phyloP scores from a whole-genome alignment of 73 alveolate species.

The Urostyla sp. region DNA sequence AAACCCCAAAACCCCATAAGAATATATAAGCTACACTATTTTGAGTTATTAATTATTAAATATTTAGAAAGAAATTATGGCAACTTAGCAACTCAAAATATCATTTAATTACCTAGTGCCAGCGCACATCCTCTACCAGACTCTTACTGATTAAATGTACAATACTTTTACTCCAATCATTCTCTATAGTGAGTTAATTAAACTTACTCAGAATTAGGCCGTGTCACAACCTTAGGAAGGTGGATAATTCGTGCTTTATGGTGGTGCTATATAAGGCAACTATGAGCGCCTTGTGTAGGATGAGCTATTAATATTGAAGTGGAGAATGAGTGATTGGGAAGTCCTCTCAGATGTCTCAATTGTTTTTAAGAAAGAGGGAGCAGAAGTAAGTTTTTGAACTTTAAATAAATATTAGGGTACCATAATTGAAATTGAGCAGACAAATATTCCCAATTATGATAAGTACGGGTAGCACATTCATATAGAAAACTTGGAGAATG shows the following conservation, averaged over 20 bases:
- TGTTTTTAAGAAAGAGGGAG: neutral
- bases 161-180: neutral
- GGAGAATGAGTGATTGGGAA: slow-evolving; percentile 49
- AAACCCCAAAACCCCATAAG: slow-evolving; percentile 4
- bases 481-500: slow-evolving; percentile 46
- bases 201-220: slow-evolving; percentile 27
- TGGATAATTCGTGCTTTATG: slow-evolving; percentile 9
- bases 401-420: neutral
- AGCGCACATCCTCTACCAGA: slow-evolving; percentile 5
- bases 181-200: slow-evolving; percentile 10
- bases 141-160: slow-evolving; percentile 44
- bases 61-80: neutral
- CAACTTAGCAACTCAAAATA: slow-evolving; percentile 5
- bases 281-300: neutral
- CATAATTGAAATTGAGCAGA: neutral
- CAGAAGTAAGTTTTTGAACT: slow-evolving; percentile 12
- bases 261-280: slow-evolving; percentile 39
- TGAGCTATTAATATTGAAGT: slow-evolving; percentile 4
- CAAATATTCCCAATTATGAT: slow-evolving; percentile 27
- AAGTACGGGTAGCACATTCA: slow-evolving; percentile 46
- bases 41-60: neutral
- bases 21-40: neutral
- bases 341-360: slow-evolving; percentile 29
- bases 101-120: slow-evolving; percentile 28
- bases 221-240: slow-evolving; percentile 37